Base-by-base conservation (phyloP, 306 rosid genomes). In the Dalbergia cultrata region DNA sequence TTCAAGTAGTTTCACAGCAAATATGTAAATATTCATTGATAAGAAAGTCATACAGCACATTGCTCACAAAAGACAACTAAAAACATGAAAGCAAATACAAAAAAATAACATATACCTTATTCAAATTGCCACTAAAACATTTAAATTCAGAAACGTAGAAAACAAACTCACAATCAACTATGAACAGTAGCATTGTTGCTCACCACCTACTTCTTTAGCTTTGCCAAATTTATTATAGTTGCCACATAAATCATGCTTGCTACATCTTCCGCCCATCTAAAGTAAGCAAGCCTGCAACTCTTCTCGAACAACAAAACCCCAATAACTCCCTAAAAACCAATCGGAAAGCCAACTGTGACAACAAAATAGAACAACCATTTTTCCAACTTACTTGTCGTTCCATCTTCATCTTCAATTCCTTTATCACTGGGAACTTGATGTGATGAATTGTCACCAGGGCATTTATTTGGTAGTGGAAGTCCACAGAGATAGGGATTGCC, bases 221-320 rank as follows among this genome's bases (percentile, higher is more conserved):
- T 72, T 39, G 37, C 77, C 5, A 72, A 17, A 14, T 1, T 72
- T 12, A 72, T 18, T 9, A 16, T 67, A 10, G 13, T 37, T 56
- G 53, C 47, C 19, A 72, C 67, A 57, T 72, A 35, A 5, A 56
- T 57, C 13, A 0, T 6, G 34, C 56, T 54, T 1, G 53, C 52
- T 37, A 1, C 5, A 22, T 57, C 54, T 7, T 72, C 77, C 53
- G 7, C 35, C 18, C 18, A n/a, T 72, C 66, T 19, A 13, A 37
- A 72, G 67, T 6, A 72, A 72, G 54, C 65, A 72, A 56, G 37
- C 37, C 76, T 33, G 65, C 64, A 72, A 54, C 8, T 72, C 49
- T 53, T 72, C 18, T 72, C 54, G 34, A 34, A 10, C 6, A 34
- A 54, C 52, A 72, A 7, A 33, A 8, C 13, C 3, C 52, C 65